A percentile compares a stretch with the other conserved stretches of the same genome.
Evolutionary conservation across 441 rosid genomes (phyloP).

Genomic region (Erysimum cheiri): DNA sequence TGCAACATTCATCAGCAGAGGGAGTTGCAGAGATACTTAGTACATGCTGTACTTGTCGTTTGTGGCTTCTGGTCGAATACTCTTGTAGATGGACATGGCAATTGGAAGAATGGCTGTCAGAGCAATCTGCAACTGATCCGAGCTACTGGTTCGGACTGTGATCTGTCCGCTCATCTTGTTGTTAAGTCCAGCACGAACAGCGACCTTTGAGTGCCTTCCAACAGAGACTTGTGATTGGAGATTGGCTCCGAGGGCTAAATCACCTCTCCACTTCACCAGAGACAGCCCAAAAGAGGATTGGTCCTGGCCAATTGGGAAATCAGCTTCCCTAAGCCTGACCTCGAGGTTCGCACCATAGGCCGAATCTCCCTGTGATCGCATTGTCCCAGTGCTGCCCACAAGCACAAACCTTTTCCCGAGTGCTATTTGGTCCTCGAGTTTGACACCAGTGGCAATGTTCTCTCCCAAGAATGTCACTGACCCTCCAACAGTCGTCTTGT

Average conservation of each 20-base stretch:
- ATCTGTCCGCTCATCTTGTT: slow-evolving; percentile 89
- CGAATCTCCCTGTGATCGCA: slow-evolving; percentile 67
- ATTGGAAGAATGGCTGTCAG: slow-evolving; percentile 70
- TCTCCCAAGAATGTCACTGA: slow-evolving; percentile 80
- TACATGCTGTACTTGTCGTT: slow-evolving; percentile 68
- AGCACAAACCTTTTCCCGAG: slow-evolving; percentile 70
- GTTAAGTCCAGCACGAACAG: slow-evolving; percentile 88
- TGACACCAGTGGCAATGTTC: slow-evolving; percentile 75
- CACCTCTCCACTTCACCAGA: slow-evolving; percentile 92
- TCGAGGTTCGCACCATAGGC: slow-evolving; percentile 87
- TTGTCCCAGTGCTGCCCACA: slow-evolving; percentile 76
- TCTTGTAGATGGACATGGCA: slow-evolving; percentile 67
- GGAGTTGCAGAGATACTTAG: slow-evolving; percentile 32
- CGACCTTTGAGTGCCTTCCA: slow-evolving; percentile 75
- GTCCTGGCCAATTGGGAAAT: slow-evolving; percentile 85
- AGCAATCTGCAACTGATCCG: slow-evolving; percentile 90
- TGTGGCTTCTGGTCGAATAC: slow-evolving; percentile 58
- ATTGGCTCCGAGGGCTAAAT: slow-evolving; percentile 85
- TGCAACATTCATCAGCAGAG: slow-evolving; percentile 22
- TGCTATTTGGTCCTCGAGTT: slow-evolving; percentile 80
- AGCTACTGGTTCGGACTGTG: slow-evolving; percentile 76
- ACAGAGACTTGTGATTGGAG: slow-evolving; percentile 82
- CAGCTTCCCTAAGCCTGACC: slow-evolving; percentile 71
- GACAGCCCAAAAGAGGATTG: slow-evolving; percentile 83
- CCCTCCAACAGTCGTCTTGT: slow-evolving; percentile 76